Base-by-base conservation (phyloP, 1,284 basidiomycete species). In the Earliella scabrosa region DNA sequence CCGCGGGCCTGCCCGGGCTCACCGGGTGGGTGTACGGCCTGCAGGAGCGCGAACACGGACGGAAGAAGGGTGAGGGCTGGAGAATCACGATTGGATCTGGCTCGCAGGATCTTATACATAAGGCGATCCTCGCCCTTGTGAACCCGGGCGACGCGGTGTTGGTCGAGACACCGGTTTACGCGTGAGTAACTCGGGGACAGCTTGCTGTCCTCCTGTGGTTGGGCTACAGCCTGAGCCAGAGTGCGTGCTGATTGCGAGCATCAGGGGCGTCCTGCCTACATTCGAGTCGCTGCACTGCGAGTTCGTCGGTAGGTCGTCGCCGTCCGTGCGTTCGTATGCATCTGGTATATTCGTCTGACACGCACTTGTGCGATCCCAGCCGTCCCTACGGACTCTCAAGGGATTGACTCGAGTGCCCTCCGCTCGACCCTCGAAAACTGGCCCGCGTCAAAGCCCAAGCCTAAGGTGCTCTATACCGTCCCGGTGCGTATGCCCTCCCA, bases 71-170 rank as follows among this genome's bases (percentile, higher is more conserved):
- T 6, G 86, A 88, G 54, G 70, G 71, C 11, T 97, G 93, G 93
- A 75, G 80, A 40, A 71, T 97, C 4, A 88, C 85, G 44, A 75
- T 97, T 14, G 95, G 95, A 0, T 80, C 80, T 41, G 96, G 95
- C 6, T 92, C 90, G 45, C 94, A 97, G 74, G 95, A 97, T 76
- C 70, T 96, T 56, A 83, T 97, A 53, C 90, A 81, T 75, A 97
- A 97, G 82, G 80, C 85, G 41, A 74, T 84, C 18, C 66, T 71
- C 11, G 76, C 82, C 7, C 68, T 96, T 46, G 76, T 95, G 34
- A 88, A 96, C 69, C 85, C 83, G 3, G 93, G 93, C 4, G 95
- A 98, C 70, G 71, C 88, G 5, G 79, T 97, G 36, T 78, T 97
- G 35, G 81, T 97, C 39, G 95, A 98, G 71, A 85, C 87, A 2